Base-by-base conservation (phyloP, 306 rosid genomes). In the Rosa chinensis region DNA sequence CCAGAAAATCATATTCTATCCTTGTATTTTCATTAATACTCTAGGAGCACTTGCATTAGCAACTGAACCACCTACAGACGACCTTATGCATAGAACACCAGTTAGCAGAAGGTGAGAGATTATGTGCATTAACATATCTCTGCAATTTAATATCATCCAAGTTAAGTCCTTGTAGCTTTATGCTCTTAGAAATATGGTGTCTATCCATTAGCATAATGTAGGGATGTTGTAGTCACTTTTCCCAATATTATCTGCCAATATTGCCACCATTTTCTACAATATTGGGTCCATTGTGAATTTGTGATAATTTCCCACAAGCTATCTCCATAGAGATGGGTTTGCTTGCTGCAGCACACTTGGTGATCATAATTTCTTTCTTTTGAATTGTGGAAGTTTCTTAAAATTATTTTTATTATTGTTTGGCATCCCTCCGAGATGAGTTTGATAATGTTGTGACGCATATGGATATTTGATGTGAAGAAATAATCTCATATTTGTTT, bases 11-110 rank as follows among this genome's bases (percentile, higher is more conserved):
- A n/a, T n/a, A n/a, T n/a, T n/a, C n/a, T n/a, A n/a, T n/a, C n/a
- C n/a, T n/a, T n/a, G n/a, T n/a, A n/a, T n/a, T n/a, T n/a, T 95
- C 87, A 95, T 95, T 98, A 97, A 92, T 82, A 92, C 99, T 73
- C 97, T 95, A 42, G 99, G 99, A 59, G 98, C 99, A 69, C 96
- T 95, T 79, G 98, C 99, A 77, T 83, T 95, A 88, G 99, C 99
- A 55, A 95, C 99, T 37, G 99, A 95, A 85, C 98, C 98, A 21
- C 99, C 99, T 67, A 95, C 99, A 6, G 97, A 95, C 80, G 78
- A 84, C 86, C 92, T 91, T 79, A 95, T 95, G 99, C 69, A 81
- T 76, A 90, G 97, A 86, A n/a, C 82, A 79, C 99, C 99, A 21
- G 99, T 95, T 78, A 98, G 97, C 71, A 83, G 99, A 84, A 95